Evolutionary conservation across 192 early-diverging fungal genomes (phyloP).

Genomic region (Entomortierella beljakovae): DNA sequence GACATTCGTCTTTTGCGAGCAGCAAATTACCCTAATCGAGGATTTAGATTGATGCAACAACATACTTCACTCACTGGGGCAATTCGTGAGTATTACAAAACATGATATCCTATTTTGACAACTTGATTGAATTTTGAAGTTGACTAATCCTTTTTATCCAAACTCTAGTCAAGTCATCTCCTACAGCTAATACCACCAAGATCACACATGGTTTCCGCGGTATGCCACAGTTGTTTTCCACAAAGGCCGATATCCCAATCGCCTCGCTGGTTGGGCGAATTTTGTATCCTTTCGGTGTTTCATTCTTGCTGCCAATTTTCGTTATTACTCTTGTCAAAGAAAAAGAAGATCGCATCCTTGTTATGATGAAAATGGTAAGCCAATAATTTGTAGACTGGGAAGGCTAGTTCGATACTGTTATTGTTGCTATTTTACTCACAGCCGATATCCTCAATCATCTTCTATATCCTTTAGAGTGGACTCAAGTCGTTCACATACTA

Average conservation of each 20-base stretch:
- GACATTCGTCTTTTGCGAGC: slow-evolving; percentile 57
- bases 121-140: too few species aligned
- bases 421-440: not conserved
- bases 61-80: slow-evolving; percentile 54
- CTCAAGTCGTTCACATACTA: slow-evolving; percentile 71
- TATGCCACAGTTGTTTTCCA: slow-evolving; percentile 65
- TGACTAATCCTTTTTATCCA: not conserved
- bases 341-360: slow-evolving; percentile 75
- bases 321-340: slow-evolving; percentile 75
- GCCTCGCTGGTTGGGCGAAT: slow-evolving; percentile 68
- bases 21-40: slow-evolving; percentile 63
- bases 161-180: slow-evolving; percentile 42
- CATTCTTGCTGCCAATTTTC: slow-evolving; percentile 79
- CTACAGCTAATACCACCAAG: slow-evolving; percentile 32
- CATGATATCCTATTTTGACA: too few species aligned
- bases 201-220: slow-evolving; percentile 75
- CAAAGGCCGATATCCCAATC: slow-evolving; percentile 63
- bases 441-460: not conserved
- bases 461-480: slow-evolving; percentile 58
- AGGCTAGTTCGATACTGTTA: not conserved
- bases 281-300: slow-evolving; percentile 78
- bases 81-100: slow-evolving; percentile 32
- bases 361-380: slow-evolving; percentile 79
- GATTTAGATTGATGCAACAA: slow-evolving; percentile 61
- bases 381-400: too few species aligned